A percentile compares a stretch with the other conserved stretches of the same genome.
These are phyloP conservation scores for Draba incana DNA, from an alignment of 345 rosid species.

Conservation along the genomic window DNA sequence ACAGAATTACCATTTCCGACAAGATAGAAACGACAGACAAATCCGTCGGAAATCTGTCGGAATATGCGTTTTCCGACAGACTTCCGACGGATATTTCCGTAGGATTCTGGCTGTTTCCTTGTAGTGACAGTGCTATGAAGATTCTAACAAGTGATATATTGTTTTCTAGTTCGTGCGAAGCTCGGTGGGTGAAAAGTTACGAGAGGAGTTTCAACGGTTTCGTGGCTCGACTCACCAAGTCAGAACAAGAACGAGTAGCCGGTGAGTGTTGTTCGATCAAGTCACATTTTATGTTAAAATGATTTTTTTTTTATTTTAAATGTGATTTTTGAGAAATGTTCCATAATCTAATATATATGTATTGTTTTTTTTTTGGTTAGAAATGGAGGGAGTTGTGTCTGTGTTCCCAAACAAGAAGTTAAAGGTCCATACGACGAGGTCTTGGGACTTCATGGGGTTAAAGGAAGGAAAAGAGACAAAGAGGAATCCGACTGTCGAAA, in stretches of 20 bases:
- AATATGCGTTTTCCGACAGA: too few relatives aligned
- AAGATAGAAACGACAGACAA: too few relatives aligned
- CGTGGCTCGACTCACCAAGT: constrained; percentile 50
- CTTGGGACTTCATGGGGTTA: constrained; percentile 65
- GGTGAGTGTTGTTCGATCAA: constrained; percentile 34
- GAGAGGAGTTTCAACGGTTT: constrained; percentile 68
- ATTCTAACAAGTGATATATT: neutral
- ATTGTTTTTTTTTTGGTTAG: constrained; percentile 24
- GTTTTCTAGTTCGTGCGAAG: constrained; percentile 34
- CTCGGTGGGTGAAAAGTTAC: constrained; percentile 53
- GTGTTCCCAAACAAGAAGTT: constrained; percentile 47
- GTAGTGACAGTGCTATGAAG: neutral
- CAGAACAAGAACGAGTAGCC: constrained; percentile 50
- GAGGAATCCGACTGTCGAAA: constrained; percentile 10
- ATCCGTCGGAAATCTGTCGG: too few relatives aligned
- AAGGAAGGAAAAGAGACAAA: constrained; percentile 7
- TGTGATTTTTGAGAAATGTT: too few relatives aligned
- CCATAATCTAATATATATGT: neutral
- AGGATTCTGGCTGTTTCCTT: too few relatives aligned
- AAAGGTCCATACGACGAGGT: constrained; percentile 51
- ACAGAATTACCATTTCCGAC: too few relatives aligned
- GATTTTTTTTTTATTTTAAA: neutral
- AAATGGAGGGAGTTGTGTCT: constrained; percentile 49
- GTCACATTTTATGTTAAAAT: neutral
- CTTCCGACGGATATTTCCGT: too few relatives aligned